A percentile compares a stretch with the other conserved stretches of the same genome.
Conservation (phyloP, 257 asterid species). For the Gardenia jasminoides region DNA sequence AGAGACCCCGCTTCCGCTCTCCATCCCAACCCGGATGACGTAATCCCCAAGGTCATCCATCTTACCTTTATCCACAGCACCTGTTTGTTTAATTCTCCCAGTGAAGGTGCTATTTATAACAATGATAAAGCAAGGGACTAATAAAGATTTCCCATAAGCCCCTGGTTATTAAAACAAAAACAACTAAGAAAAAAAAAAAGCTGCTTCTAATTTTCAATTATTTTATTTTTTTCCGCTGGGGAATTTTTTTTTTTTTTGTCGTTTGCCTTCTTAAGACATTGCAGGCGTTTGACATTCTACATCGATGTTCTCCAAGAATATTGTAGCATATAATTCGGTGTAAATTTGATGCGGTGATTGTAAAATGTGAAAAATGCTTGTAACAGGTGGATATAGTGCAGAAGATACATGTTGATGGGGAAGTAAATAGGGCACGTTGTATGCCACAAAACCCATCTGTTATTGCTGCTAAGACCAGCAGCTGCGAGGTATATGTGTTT, state of each 20-base stretch:
- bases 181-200: too few relatives aligned
- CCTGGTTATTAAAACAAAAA: too few relatives aligned
- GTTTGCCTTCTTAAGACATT: too few relatives aligned
- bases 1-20: slow-evolving; percentile 49
- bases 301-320: too few relatives aligned
- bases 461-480: slow-evolving; percentile 82
- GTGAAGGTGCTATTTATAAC: neutral
- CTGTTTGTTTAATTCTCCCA: slow-evolving; percentile 46
- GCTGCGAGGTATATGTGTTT: slow-evolving; percentile 70
- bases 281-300: too few relatives aligned
- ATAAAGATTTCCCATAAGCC: neutral
- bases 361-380: neutral
- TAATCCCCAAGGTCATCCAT: slow-evolving; percentile 57
- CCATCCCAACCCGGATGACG: slow-evolving; percentile 35
- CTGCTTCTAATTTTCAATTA: too few relatives aligned
- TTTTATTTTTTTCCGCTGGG: too few relatives aligned
- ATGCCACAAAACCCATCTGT: slow-evolving; percentile 70
- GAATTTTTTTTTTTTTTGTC: too few relatives aligned
- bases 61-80: slow-evolving; percentile 17
- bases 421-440: slow-evolving; percentile 86
- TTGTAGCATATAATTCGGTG: too few relatives aligned
- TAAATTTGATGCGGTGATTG: neutral
- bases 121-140: neutral
- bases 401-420: slow-evolving; percentile 82
- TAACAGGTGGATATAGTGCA: slow-evolving; percentile 75